Evolutionary conservation across 2,329 filamentous ascomycete genomes (phyloP).

Genomic region (Hymenoscyphus fraxineus): DNA sequence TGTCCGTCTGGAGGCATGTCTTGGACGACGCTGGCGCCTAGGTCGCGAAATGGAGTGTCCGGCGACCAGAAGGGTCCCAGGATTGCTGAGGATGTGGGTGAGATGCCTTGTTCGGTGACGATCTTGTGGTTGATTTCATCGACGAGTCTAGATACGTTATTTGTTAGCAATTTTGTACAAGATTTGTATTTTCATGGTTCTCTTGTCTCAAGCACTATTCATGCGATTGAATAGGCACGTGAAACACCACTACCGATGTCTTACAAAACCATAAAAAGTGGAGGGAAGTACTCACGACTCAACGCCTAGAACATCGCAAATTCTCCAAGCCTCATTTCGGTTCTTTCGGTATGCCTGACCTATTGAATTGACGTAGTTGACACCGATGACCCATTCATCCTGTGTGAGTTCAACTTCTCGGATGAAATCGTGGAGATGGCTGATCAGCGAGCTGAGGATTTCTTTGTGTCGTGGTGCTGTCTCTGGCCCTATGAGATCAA

Average conservation of each 20-base stretch:
- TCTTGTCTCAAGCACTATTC: neutral
- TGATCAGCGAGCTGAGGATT: slow-evolving; percentile 61
- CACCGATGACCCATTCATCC: slow-evolving; percentile 73
- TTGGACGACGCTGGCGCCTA: slow-evolving; percentile 63
- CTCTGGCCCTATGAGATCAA: slow-evolving; percentile 70
- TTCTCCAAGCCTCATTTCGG: slow-evolving; percentile 69
- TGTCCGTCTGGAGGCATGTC: slow-evolving; percentile 41
- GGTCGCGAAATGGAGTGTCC: slow-evolving; percentile 65
- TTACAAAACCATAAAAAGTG: neutral
- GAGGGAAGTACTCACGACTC: slow-evolving; percentile 56
- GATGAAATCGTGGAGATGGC: slow-evolving; percentile 73
- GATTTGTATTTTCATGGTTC: neutral
- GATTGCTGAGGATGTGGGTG: slow-evolving; percentile 57
- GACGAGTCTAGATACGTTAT: slow-evolving; percentile 46
- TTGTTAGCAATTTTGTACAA: neutral
- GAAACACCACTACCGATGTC: neutral
- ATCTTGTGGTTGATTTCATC: slow-evolving; percentile 45
- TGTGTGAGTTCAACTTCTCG: slow-evolving; percentile 73
- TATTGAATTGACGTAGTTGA: slow-evolving; percentile 71
- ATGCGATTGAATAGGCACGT: neutral
- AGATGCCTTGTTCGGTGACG: slow-evolving; percentile 22
- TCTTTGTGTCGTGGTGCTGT: slow-evolving; percentile 60
- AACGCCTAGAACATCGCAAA: slow-evolving; percentile 70
- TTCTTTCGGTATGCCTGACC: slow-evolving; percentile 62
- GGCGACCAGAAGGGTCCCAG: slow-evolving; percentile 72